These are phyloP conservation scores for Fusarium austroafricanum DNA, from an alignment of 2,329 filamentous ascomycete species.

Conservation along the genomic window DNA sequence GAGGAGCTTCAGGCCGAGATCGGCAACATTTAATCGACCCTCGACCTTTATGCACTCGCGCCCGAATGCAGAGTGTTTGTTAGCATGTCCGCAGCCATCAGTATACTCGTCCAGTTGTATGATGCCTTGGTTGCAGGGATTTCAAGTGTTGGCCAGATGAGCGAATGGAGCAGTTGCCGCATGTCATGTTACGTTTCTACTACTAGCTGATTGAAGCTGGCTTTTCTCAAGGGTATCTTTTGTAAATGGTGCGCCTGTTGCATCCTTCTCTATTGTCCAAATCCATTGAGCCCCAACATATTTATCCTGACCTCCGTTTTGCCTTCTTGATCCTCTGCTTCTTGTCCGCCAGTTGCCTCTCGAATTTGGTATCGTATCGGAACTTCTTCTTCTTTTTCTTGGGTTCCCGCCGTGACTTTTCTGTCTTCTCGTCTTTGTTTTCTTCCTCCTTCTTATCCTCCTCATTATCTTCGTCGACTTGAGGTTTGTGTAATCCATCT, in stretches of 20 bases:
- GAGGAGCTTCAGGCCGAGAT: slow-evolving; percentile 92
- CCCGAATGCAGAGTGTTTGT: slow-evolving; percentile 38
- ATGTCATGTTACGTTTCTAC: slow-evolving; percentile 50
- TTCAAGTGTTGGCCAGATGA: slow-evolving; percentile 45
- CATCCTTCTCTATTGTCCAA: slow-evolving; percentile 33
- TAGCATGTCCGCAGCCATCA: slow-evolving; percentile 35
- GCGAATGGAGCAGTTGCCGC: slow-evolving; percentile 47
- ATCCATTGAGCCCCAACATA: slow-evolving; percentile 8
- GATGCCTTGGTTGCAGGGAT: slow-evolving; percentile 41
- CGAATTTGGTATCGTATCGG: slow-evolving; percentile 88
- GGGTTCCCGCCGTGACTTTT: slow-evolving; percentile 54
- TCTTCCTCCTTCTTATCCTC: slow-evolving; percentile 49
- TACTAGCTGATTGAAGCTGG: slow-evolving; percentile 47
- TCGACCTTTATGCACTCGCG: slow-evolving; percentile 31
- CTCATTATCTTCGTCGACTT: slow-evolving; percentile 52
- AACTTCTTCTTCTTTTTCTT: slow-evolving; percentile 94
- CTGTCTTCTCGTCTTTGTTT: slow-evolving; percentile 43
- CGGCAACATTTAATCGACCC: slow-evolving; percentile 80
- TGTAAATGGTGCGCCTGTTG: slow-evolving; percentile 39
- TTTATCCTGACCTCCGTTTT: slow-evolving; percentile 18
- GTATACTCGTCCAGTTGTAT: slow-evolving; percentile 32
- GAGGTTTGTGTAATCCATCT: slow-evolving; percentile 73
- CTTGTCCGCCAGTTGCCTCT: slow-evolving; percentile 78
- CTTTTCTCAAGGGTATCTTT: slow-evolving; percentile 50
- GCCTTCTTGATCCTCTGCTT: slow-evolving; percentile 75